Percentiles rank a stretch among this genome's conserved stretches.
Conservation (phyloP, 805 yeast species). For the Millerozyma miso region DNA sequence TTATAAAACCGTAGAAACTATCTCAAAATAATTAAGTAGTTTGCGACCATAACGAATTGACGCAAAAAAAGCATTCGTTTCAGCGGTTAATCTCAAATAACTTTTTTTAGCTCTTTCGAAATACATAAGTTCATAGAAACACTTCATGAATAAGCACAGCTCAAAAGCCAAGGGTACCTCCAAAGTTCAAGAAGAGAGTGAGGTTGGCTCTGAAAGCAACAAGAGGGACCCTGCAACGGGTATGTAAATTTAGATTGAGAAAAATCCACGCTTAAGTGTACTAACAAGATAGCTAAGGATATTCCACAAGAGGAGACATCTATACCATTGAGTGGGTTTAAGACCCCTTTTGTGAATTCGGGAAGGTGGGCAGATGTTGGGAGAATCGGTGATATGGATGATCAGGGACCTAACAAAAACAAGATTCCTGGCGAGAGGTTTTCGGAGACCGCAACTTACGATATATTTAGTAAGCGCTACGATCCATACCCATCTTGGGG, state of each 20-base stretch:
- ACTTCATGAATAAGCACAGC: neutral
- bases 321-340: constrained; percentile 35
- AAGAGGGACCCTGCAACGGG: neutral
- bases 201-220: neutral
- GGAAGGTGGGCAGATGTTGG: constrained; percentile 42
- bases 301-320: constrained; percentile 1
- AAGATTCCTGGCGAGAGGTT: constrained; percentile 30
- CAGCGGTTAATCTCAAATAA: neutral
- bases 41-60: constrained; percentile 1
- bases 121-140: neutral
- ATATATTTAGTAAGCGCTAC: constrained; percentile 38
- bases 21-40: neutral
- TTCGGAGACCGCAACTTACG: constrained; percentile 27
- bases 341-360: constrained; percentile 40
- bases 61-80: neutral
- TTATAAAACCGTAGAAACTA: neutral
- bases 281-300: constrained; percentile 7
- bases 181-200: neutral
- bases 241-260: neutral
- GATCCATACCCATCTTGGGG: constrained; percentile 59
- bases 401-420: constrained; percentile 19
- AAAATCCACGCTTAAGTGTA: neutral
- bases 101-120: neutral
- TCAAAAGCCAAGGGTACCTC: neutral
- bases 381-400: constrained; percentile 24